Evolutionary conservation across 2,329 filamentous ascomycete species (phyloP).

Genomic region (Ceratocystiopsis minuta): DNA sequence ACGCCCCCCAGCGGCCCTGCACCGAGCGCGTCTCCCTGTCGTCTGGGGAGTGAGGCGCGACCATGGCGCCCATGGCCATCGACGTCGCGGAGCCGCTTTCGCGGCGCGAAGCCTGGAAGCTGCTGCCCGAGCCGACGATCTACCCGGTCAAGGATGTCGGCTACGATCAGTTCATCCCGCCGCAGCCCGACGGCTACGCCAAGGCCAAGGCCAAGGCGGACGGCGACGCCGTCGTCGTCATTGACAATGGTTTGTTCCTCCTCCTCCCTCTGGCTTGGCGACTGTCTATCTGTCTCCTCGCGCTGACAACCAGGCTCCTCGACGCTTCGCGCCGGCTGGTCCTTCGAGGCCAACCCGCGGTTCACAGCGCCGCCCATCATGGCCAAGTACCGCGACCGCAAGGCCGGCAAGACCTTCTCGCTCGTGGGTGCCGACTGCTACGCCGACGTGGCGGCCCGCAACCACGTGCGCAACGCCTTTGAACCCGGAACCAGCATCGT

Average conservation of each 20-base stretch:
- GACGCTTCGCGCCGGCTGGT: constrained; percentile 83
- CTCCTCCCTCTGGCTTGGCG: background rate
- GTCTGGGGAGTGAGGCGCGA: no score
- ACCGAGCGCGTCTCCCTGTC: no score
- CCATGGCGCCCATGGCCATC: constrained; percentile 36
- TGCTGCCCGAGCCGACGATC: constrained; percentile 34
- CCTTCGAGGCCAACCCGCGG: constrained; percentile 69
- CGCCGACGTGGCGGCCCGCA: constrained; percentile 78
- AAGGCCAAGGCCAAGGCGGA: constrained; percentile 39
- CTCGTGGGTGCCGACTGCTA: constrained; percentile 90
- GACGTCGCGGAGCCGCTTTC: constrained; percentile 26
- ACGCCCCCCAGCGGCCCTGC: no score
- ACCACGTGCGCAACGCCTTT: constrained; percentile 80
- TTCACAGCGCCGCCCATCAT: constrained; percentile 74
- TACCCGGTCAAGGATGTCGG: constrained; percentile 43
- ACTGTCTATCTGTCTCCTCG: no score
- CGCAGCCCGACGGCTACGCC: constrained; percentile 50
- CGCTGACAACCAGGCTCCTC: constrained; percentile 51
- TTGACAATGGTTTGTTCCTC: constrained; percentile 70
- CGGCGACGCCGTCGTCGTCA: constrained; percentile 64
- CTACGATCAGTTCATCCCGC: constrained; percentile 36
- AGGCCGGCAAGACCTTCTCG: constrained; percentile 76
- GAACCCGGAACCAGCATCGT: constrained; percentile 81
- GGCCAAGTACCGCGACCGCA: constrained; percentile 89
- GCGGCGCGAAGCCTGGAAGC: constrained; percentile 23